phyloP scores from a whole-genome alignment of 768 basidiomycete species.

The Leucosporidium scottii region DNA sequence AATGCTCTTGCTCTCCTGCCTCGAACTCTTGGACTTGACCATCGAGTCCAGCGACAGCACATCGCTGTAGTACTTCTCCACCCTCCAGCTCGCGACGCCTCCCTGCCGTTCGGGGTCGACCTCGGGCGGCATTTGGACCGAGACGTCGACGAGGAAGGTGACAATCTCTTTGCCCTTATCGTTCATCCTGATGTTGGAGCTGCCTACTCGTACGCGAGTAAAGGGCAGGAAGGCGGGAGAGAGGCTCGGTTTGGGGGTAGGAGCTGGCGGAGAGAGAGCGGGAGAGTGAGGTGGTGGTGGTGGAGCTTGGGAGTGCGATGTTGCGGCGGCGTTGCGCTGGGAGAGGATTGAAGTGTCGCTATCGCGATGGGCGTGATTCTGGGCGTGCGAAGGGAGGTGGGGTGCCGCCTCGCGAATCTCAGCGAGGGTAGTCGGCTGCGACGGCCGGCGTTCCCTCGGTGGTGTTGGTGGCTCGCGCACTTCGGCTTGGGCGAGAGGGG shows the following conservation, averaged over 20 bases:
- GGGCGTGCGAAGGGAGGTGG: background rate
- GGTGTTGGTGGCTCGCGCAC: background rate
- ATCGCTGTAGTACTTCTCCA: slow-evolving; percentile 92
- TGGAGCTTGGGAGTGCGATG: background rate
- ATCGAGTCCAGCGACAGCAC: slow-evolving; percentile 79
- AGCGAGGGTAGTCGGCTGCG: background rate
- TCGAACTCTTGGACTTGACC: slow-evolving; percentile 53
- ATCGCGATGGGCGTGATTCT: background rate
- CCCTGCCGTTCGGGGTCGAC: background rate
- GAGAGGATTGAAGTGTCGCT: background rate
- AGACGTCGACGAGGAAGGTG: slow-evolving; percentile 71
- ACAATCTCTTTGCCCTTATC: slow-evolving; percentile 87
- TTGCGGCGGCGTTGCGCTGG: background rate
- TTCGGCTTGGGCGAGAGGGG: too few species aligned
- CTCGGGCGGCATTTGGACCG: slow-evolving; percentile 35
- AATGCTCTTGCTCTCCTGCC: slow-evolving; percentile 55
- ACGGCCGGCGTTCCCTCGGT: background rate
- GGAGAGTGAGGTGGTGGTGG: slow-evolving; percentile 10
- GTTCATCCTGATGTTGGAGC: slow-evolving; percentile 78
- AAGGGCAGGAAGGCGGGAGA: slow-evolving; percentile 50
- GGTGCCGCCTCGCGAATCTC: background rate
- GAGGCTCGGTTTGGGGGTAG: slow-evolving; percentile 6
- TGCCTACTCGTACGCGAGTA: slow-evolving; percentile 63
- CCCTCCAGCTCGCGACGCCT: slow-evolving; percentile 46
- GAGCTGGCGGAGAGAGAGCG: slow-evolving; percentile 8